These are phyloP conservation scores for Wakefieldia striispora DNA, from an alignment of 768 basidiomycete species.

Conservation along the genomic window DNA sequence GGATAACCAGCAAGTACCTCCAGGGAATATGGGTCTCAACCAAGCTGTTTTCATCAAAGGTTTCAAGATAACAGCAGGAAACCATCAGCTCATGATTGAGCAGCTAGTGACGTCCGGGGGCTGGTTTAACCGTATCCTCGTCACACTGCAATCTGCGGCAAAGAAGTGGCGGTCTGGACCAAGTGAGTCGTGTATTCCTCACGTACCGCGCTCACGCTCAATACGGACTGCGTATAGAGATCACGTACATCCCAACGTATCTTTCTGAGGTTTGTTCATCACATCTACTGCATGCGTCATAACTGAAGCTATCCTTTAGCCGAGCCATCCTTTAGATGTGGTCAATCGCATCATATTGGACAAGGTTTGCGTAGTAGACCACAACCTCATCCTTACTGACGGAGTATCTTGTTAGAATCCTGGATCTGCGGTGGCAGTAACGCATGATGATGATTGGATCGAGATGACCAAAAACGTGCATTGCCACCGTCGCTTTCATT, in stretches of 20 bases:
- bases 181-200: too few relatives aligned
- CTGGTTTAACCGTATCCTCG: too few relatives aligned
- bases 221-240: neutral
- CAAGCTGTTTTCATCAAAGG: constrained; percentile 18
- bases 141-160: too few relatives aligned
- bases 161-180: too few relatives aligned
- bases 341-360: constrained; percentile 4
- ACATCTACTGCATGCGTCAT: neutral
- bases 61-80: constrained; percentile 8
- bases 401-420: neutral
- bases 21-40: neutral
- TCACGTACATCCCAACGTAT: neutral
- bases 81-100: too few relatives aligned
- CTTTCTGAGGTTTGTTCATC: neutral
- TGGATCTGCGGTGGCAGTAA: constrained; percentile 1
- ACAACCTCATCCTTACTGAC: neutral
- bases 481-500: too few relatives aligned
- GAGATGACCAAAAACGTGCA: neutral
- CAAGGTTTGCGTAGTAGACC: neutral
- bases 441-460: constrained; percentile 9
- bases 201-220: too few relatives aligned
- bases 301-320: neutral
- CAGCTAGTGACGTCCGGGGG: too few relatives aligned
- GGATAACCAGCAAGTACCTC: too few relatives aligned
- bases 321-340: constrained; percentile 4